Percentiles rank a stretch among this genome's conserved stretches.
Conservation (phyloP, 1,284 basidiomycete species). For the Volvariella volvacea region DNA sequence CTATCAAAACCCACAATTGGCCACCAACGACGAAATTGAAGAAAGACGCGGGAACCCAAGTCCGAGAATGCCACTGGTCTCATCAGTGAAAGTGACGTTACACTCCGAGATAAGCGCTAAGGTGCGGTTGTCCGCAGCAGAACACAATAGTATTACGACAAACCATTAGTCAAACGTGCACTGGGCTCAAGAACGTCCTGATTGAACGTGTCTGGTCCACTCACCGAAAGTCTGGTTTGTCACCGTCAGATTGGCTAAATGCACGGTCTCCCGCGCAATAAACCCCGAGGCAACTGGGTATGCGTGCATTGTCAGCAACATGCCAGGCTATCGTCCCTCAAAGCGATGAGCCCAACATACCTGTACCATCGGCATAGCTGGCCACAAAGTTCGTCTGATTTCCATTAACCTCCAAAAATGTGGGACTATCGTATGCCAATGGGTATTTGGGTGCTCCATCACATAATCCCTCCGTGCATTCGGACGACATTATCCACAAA, state of each 20-base stretch:
- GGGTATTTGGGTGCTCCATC: conserved; percentile 57
- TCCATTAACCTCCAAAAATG: conserved; percentile 51
- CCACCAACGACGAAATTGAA: conserved; percentile 37
- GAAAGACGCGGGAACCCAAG: conserved; percentile 72
- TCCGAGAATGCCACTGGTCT: conserved; percentile 66
- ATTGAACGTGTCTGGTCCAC: conserved; percentile 8
- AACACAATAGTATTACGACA: background rate
- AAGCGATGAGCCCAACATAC: conserved; percentile 30
- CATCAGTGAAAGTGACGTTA: conserved; percentile 53
- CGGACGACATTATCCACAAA: conserved; percentile 63
- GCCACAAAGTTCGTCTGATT: conserved; percentile 55
- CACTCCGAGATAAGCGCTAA: conserved; percentile 54
- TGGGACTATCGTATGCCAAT: conserved; percentile 54
- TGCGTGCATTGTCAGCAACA: too few relatives aligned
- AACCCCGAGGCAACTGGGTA: conserved; percentile 56
- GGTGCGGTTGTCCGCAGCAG: background rate
- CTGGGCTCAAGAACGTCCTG: too few relatives aligned
- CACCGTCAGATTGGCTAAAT: conserved; percentile 50
- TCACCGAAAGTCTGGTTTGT: conserved; percentile 60
- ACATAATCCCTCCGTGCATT: conserved; percentile 49
- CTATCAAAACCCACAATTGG: conserved; percentile 41
- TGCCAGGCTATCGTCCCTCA: background rate
- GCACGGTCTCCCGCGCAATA: conserved; percentile 56
- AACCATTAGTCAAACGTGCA: conserved; percentile 4
- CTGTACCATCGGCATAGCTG: conserved; percentile 59